Percentiles rank a stretch among this genome's conserved stretches.
Evolutionary conservation across 164 flowering plant genomes (phyloP).

Genomic region (Tetrastigma voinierianum): DNA sequence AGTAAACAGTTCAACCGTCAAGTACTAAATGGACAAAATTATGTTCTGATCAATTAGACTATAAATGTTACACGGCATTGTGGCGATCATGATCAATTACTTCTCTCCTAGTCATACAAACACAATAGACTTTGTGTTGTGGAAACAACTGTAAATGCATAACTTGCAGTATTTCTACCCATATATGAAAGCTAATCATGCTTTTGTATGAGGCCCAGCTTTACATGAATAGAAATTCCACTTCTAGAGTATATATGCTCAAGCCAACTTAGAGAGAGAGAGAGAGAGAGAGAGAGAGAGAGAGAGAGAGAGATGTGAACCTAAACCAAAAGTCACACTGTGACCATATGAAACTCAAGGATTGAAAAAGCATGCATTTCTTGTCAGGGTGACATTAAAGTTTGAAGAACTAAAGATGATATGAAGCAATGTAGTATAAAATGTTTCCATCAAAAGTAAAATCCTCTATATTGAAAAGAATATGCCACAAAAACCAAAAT

Average conservation of each 20-base stretch:
- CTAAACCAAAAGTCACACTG: background rate
- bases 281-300: background rate
- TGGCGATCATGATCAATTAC: background rate
- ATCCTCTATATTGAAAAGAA: background rate
- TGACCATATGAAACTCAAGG: background rate
- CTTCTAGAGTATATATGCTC: background rate
- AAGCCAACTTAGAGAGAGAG: background rate
- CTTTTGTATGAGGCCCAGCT: background rate
- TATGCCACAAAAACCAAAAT: background rate
- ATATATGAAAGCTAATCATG: background rate
- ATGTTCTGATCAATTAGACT: background rate
- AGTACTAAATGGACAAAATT: background rate
- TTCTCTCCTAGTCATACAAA: background rate
- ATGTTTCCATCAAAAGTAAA: background rate
- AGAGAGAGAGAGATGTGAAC: background rate
- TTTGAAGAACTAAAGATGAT: background rate
- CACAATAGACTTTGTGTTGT: background rate
- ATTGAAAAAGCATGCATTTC: background rate
- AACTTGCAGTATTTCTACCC: background rate
- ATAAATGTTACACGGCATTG: background rate
- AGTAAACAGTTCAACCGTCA: background rate
- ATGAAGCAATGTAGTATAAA: too few relatives aligned
- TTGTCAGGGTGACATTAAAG: background rate
- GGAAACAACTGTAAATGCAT: background rate
- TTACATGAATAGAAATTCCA: background rate